Base-by-base conservation (phyloP, 164 flowering plant genomes). In the Buxus sempervirens region DNA sequence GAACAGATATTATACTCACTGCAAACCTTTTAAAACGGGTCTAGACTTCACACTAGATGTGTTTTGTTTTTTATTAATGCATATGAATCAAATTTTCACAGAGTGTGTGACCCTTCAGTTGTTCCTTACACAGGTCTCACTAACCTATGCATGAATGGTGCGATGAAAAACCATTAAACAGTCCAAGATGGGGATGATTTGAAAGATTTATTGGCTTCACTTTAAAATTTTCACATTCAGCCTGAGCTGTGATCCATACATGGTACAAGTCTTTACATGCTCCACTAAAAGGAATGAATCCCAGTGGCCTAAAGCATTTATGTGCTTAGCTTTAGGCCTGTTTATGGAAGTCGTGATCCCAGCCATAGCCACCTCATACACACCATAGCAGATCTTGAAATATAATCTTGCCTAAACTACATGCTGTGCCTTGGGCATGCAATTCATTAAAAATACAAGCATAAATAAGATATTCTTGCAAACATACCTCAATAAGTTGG, bases 401-500 rank as follows among this genome's bases (percentile, higher is more conserved):
- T 15, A 45, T 45, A 45, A 45, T 10, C 18, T 45, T 45, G 51
- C 5, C 51, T 45, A 10, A 15, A 45, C 10, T 45, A 15, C 51
- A 45, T 45, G 51, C 16, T 45, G 51, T 15, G 13, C 1, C 51
- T 45, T 15, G 12, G 13, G 13, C 18, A 1, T 45, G 51, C 18
- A 1, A 45, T 10, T 45, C 51, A 45, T 45, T 10, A 45, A 61
- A 28, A 5, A 28, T 36, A 56, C 57, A 66, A 23, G 51, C 3
- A 16, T 36, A 41, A n/a, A 58, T 45, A 10, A 45, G 51, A 45
- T 45, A 45, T 45, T 45, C 51, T 45, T 45, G 51, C n/a, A 53
- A 58, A 70, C 64, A 63, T 85, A 93, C 98, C 96, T 93, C 98
- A 71, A 90, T 58, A 67, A 93, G 97, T 65, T 93, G 96, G 51